Conservation (phyloP, 2,329 filamentous ascomycete species). For the Fusarium haematococcum region DNA sequence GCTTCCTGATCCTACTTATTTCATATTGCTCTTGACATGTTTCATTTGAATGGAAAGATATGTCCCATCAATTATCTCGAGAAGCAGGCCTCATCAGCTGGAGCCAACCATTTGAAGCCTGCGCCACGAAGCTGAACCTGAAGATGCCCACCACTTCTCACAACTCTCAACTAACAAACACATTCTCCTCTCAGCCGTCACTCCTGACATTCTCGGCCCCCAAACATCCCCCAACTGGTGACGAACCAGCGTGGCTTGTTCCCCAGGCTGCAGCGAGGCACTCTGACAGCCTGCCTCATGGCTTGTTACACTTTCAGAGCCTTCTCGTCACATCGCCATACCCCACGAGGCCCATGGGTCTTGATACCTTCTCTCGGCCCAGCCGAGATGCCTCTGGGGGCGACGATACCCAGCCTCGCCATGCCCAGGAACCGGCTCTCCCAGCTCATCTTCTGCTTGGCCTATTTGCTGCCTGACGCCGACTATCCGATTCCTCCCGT, state of each 20-base stretch:
- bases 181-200: neutral
- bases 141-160: neutral
- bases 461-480: constrained; percentile 5
- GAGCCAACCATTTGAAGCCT: neutral
- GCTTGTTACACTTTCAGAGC: constrained; percentile 1
- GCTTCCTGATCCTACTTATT: neutral
- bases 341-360: constrained; percentile 37
- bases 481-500: constrained; percentile 8
- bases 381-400: constrained; percentile 24
- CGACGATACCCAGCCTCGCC: neutral
- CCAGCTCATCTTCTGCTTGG: neutral
- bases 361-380: constrained; percentile 25
- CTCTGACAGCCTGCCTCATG: neutral
- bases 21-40: neutral
- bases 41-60: neutral
- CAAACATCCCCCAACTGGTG: neutral
- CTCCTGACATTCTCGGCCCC: neutral
- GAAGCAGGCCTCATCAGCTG: neutral
- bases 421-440: neutral
- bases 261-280: constrained; percentile 2
- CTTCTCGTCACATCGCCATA: constrained; percentile 16
- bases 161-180: neutral
- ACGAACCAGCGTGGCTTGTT: constrained; percentile 9
- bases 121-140: neutral
- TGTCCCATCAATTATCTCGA: no score